Percentiles rank a stretch among this genome's conserved stretches.
Evolutionary conservation across 1,284 basidiomycete species (phyloP).

Genomic region (Takashimella koratensis): DNA sequence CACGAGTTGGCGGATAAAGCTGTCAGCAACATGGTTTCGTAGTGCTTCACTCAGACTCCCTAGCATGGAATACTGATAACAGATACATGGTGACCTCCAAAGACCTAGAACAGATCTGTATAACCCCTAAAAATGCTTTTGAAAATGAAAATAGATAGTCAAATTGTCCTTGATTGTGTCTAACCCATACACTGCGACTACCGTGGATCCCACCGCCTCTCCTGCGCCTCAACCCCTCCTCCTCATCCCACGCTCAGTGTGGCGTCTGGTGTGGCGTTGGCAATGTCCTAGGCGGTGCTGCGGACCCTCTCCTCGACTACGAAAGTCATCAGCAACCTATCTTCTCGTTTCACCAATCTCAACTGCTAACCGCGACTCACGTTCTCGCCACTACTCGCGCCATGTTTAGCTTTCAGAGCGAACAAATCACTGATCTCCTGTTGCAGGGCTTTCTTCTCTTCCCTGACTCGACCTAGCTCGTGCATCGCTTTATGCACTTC

Average conservation of each 20-base stretch:
- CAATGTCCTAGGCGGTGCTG: conserved; percentile 2
- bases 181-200: too few relatives aligned
- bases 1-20: too few relatives aligned
- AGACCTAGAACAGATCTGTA: too few relatives aligned
- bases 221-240: too few relatives aligned
- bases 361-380: conserved; percentile 5
- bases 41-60: too few relatives aligned
- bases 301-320: conserved; percentile 11
- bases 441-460: conserved; percentile 67
- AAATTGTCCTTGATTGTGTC: too few relatives aligned
- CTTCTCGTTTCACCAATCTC: neutral
- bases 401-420: conserved; percentile 45
- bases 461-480: conserved; percentile 67
- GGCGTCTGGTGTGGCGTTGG: neutral
- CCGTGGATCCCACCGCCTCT: too few relatives aligned
- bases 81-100: too few relatives aligned
- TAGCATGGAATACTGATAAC: too few relatives aligned
- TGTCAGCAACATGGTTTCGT: too few relatives aligned
- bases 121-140: too few relatives aligned
- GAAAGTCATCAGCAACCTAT: neutral
- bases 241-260: neutral
- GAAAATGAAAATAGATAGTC: too few relatives aligned
- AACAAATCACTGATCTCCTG: conserved; percentile 52
- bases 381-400: conserved; percentile 9
- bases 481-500: conserved; percentile 60